Percentiles rank a stretch among this genome's conserved stretches.
Conservation (phyloP, 176 grass and related monocot species). For the Carex scoparia region DNA sequence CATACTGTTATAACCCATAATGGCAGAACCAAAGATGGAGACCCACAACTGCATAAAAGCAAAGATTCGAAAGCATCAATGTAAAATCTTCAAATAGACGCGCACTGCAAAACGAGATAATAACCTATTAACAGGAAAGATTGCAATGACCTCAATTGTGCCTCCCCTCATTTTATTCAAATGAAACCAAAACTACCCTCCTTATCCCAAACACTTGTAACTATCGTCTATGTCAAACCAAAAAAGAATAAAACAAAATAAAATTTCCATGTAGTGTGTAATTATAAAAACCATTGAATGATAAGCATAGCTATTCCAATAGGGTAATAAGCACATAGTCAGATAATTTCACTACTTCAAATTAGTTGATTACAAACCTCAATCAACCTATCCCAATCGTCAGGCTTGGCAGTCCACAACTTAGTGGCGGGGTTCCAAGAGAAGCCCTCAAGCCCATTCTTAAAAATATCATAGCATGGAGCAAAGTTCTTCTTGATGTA, state of each 20-base stretch:
- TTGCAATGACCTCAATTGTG: not conserved
- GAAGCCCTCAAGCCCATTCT: constrained; percentile 18
- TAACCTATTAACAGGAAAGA: not conserved
- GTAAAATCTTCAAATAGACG: not conserved
- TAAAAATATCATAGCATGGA: constrained; percentile 22
- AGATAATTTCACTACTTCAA: not conserved
- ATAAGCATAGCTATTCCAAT: not conserved
- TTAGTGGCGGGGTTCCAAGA: constrained; percentile 16
- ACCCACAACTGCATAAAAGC: not conserved
- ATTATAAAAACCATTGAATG: not conserved
- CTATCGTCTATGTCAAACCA: not conserved
- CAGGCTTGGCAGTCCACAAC: constrained; percentile 21
- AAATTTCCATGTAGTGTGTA: not conserved
- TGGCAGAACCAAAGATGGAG: not conserved
- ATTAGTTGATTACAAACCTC: constrained; percentile 7
- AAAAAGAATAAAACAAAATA: not conserved
- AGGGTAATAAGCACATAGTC: not conserved
- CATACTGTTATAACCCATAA: not conserved
- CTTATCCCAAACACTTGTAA: not conserved
- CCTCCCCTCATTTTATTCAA: not conserved
- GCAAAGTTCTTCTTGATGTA: constrained; percentile 25
- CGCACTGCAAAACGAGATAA: not conserved
- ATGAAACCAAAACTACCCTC: not conserved
- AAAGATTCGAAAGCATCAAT: not conserved
- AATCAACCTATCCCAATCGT: constrained; percentile 18